Conservation (phyloP, 352 stramenopile species). For the Phytophthora agathidicida region DNA sequence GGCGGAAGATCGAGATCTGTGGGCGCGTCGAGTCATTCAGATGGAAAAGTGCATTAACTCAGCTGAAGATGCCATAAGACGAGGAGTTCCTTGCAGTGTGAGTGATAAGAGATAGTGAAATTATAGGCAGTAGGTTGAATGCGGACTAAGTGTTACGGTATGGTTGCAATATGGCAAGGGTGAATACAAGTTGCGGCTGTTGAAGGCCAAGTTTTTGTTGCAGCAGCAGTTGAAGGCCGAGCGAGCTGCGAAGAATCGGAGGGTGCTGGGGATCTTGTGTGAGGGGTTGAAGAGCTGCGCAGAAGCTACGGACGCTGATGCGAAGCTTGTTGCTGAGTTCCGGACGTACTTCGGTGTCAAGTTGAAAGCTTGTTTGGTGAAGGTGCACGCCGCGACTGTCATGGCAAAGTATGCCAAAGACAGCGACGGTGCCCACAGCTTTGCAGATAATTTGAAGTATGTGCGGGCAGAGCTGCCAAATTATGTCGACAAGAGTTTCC, state of each 20-base stretch:
- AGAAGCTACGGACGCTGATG: slow-evolving; percentile 14
- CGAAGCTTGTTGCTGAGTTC: slow-evolving; percentile 21
- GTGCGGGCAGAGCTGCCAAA: slow-evolving; percentile 53
- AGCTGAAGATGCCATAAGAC: slow-evolving; percentile 25
- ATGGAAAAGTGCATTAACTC: slow-evolving; percentile 50
- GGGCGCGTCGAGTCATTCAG: slow-evolving; percentile 51
- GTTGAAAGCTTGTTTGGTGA: slow-evolving; percentile 55
- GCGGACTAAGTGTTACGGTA: slow-evolving; percentile 8
- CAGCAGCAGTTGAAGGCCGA: slow-evolving; percentile 55
- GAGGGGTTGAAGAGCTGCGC: slow-evolving; percentile 44
- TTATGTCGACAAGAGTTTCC: slow-evolving; percentile 51
- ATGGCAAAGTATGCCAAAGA: slow-evolving; percentile 30
- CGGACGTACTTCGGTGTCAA: slow-evolving; percentile 59
- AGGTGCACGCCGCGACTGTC: slow-evolving; percentile 54
- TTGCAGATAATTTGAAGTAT: slow-evolving; percentile 58
- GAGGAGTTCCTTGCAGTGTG: slow-evolving; percentile 27
- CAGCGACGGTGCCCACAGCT: slow-evolving; percentile 16
- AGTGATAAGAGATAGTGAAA: not conserved
- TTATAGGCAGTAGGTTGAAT: not conserved
- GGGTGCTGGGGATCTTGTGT: slow-evolving; percentile 54
- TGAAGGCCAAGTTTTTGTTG: slow-evolving; percentile 65
- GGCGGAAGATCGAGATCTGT: slow-evolving; percentile 52
- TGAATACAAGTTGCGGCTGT: slow-evolving; percentile 51
- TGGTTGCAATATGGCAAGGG: no score
- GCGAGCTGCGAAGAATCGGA: slow-evolving; percentile 35